These are phyloP conservation scores for Brassica juncea DNA, from an alignment of 345 rosid species.

Conservation along the genomic window DNA sequence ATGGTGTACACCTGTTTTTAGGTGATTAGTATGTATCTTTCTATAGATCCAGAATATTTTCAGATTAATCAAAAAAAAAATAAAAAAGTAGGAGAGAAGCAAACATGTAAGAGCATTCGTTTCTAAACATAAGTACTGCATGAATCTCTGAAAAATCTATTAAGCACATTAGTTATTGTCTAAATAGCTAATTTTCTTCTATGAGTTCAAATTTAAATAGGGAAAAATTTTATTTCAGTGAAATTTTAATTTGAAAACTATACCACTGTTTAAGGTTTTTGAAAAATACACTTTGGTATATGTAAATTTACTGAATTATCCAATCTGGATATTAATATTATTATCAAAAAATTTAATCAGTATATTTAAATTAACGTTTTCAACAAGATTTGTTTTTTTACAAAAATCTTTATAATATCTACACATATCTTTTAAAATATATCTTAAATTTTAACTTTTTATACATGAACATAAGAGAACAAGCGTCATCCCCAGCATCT, in stretches of 20 bases:
- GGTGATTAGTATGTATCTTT: too few relatives aligned
- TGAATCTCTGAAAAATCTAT: too few relatives aligned
- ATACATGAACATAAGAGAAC: not conserved
- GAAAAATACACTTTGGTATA: not conserved
- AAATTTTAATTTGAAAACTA: not conserved
- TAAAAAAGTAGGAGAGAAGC: too few relatives aligned
- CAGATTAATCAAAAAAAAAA: too few relatives aligned
- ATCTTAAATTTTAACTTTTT: not conserved
- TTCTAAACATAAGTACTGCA: too few relatives aligned
- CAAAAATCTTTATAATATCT: not conserved
- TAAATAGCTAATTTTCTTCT: too few relatives aligned
- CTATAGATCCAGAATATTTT: too few relatives aligned
- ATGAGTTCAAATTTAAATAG: too few relatives aligned
- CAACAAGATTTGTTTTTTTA: not conserved
- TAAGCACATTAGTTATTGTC: too few relatives aligned
- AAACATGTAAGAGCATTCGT: too few relatives aligned
- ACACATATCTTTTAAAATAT: too few relatives aligned
- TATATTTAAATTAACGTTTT: not conserved
- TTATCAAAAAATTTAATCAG: not conserved
- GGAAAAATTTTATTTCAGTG: not conserved
- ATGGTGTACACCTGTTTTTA: too few relatives aligned
- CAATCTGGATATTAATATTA: not conserved
- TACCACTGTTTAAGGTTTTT: not conserved
- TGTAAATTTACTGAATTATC: not conserved
- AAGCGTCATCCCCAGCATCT: not conserved